These are phyloP conservation scores for Acorus calamus DNA, from an alignment of 106 monocot genomes.

Conservation along the genomic window DNA sequence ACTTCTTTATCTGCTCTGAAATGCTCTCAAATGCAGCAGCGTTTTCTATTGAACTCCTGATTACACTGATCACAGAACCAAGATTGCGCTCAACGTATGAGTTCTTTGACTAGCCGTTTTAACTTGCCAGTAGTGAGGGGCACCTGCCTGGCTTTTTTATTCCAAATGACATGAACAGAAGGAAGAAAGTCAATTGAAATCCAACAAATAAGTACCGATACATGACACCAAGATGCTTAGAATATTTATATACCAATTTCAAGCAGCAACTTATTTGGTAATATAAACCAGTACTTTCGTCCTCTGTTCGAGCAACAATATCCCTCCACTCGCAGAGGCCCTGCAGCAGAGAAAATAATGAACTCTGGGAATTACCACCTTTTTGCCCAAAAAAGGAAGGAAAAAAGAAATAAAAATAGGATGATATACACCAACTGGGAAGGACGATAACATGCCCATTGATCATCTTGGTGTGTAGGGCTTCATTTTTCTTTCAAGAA, in stretches of 20 bases:
- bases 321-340: slow-evolving; percentile 82
- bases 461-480: too few relatives aligned
- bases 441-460: too few relatives aligned
- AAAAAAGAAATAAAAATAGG: not conserved
- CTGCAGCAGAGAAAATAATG: slow-evolving; percentile 15
- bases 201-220: not conserved
- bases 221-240: not conserved
- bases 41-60: slow-evolving; percentile 39
- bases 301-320: slow-evolving; percentile 70
- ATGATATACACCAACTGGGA: too few relatives aligned
- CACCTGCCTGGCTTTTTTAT: slow-evolving; percentile 69
- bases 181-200: not conserved
- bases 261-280: slow-evolving; percentile 75
- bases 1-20: slow-evolving; percentile 49
- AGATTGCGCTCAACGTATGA: slow-evolving; percentile 55
- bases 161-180: slow-evolving; percentile 3
- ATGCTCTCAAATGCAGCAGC: slow-evolving; percentile 53
- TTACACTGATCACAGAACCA: slow-evolving; percentile 28
- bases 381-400: not conserved
- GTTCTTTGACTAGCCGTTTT: slow-evolving; percentile 54
- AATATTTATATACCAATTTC: slow-evolving; percentile 55
- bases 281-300: slow-evolving; percentile 95
- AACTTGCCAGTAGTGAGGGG: slow-evolving; percentile 48
- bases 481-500: too few relatives aligned
- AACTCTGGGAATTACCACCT: too few relatives aligned